A percentile compares a stretch with the other conserved stretches of the same genome.
Conservation (phyloP, 2,329 filamentous ascomycete species). For the Elsinoe fawcettii region DNA sequence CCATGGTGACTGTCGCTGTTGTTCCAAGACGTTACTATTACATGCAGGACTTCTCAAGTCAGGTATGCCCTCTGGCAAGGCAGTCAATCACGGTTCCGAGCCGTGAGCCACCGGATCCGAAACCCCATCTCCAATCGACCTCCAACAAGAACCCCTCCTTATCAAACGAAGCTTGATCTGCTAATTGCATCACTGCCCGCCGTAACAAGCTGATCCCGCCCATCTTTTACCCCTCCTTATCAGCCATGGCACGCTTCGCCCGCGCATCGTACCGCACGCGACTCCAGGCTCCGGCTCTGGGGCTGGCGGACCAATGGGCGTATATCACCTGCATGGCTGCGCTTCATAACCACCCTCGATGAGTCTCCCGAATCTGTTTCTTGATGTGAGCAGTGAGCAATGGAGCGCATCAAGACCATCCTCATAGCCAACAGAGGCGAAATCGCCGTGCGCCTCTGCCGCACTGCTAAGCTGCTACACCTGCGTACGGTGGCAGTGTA, state of each 20-base stretch:
- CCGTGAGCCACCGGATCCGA: background rate
- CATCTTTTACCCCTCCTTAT: constrained; percentile 6
- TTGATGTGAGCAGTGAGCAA: constrained; percentile 16
- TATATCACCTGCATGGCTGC: background rate
- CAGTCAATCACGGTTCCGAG: background rate
- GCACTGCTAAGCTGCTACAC: constrained; percentile 42
- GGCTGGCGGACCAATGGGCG: background rate
- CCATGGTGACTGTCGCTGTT: constrained; percentile 29
- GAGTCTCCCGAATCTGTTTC: background rate
- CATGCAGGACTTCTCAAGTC: background rate
- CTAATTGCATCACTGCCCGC: background rate
- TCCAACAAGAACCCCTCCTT: background rate
- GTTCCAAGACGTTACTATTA: background rate
- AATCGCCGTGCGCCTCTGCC: constrained; percentile 39
- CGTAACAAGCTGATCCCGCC: constrained; percentile 9
- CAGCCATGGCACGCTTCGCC: background rate
- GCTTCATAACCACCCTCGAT: background rate
- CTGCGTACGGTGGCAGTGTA: constrained; percentile 52
- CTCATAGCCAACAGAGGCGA: constrained; percentile 50
- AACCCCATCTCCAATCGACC: background rate
- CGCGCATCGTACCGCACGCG: constrained; percentile 6
- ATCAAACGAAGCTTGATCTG: constrained; percentile 5
- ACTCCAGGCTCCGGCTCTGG: background rate
- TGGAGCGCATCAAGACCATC: constrained; percentile 43
- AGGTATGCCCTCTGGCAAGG: background rate